These are phyloP conservation scores for Hypoxylon sp. DNA, from an alignment of 2,329 filamentous ascomycete genomes.

Conservation along the genomic window DNA sequence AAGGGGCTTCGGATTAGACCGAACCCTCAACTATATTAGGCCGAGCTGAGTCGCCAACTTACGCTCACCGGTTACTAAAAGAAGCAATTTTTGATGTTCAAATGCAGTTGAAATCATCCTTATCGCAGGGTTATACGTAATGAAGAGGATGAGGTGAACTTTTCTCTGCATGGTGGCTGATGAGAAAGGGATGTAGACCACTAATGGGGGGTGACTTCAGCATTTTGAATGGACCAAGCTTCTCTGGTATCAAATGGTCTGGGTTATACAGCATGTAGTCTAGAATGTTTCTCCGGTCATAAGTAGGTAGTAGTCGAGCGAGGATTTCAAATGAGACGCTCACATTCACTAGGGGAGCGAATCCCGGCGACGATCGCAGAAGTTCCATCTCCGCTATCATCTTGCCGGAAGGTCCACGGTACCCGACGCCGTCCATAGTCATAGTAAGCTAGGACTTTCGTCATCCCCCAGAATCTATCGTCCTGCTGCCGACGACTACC, in stretches of 20 bases:
- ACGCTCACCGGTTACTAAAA: conserved; percentile 36
- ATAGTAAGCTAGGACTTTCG: conserved; percentile 7
- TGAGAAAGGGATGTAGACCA: conserved; percentile 18
- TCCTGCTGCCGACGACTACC: neutral
- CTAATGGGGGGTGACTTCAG: neutral
- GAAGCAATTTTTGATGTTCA: conserved; percentile 23
- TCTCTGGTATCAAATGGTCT: conserved; percentile 7
- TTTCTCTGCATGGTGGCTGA: conserved; percentile 36
- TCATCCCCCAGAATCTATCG: neutral
- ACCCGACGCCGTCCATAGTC: conserved; percentile 4
- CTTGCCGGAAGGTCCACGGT: neutral
- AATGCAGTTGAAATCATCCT: conserved; percentile 20
- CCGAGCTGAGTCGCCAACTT: conserved; percentile 37
- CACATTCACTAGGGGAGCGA: conserved; percentile 5
- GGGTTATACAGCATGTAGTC: conserved; percentile 29
- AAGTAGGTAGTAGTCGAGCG: conserved; percentile 1
- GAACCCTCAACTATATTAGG: conserved; percentile 18
- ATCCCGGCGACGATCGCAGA: conserved; percentile 21
- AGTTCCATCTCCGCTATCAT: conserved; percentile 13
- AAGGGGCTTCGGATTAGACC: conserved; percentile 34
- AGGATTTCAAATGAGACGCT: conserved; percentile 19
- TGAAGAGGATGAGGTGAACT: conserved; percentile 13
- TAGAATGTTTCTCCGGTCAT: conserved; percentile 14
- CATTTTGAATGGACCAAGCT: conserved; percentile 14
- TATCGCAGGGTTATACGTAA: conserved; percentile 27